Evolutionary conservation across 2,329 filamentous ascomycete genomes (phyloP).

Genomic region (Colletotrichum sp.): DNA sequence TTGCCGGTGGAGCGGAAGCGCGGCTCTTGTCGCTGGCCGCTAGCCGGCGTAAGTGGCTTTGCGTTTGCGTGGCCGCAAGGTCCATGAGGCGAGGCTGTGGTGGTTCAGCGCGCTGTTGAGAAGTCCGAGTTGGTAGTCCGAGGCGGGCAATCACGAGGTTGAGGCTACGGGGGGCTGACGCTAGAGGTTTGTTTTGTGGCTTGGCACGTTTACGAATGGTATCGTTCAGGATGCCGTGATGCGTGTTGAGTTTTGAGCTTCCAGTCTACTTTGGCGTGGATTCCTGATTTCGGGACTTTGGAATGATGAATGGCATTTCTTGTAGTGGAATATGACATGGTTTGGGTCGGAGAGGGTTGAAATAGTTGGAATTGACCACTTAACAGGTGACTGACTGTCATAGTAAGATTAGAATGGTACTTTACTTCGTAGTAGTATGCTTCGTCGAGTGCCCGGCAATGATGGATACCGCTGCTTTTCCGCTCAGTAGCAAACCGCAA

Average conservation of each 20-base stretch:
- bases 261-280: background rate
- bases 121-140: constrained; percentile 9
- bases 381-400: background rate
- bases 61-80: background rate
- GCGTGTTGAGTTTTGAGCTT: background rate
- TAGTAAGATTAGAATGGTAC: background rate
- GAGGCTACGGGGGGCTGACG: background rate
- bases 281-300: background rate
- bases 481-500: background rate
- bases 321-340: background rate
- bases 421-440: background rate
- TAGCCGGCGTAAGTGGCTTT: background rate
- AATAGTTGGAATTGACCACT: background rate
- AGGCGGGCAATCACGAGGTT: constrained; percentile 6
- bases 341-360: background rate
- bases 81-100: background rate
- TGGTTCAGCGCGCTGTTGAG: background rate
- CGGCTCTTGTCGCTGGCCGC: background rate
- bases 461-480: background rate
- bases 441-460: background rate
- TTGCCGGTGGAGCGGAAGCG: background rate
- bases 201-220: background rate
- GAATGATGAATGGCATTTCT: background rate
- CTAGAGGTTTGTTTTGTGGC: background rate
- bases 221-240: background rate